Percentiles rank a stretch among this genome's conserved stretches.
Evolutionary conservation across 2,329 filamentous ascomycete species (phyloP).

Genomic region (Diatrype stigma): DNA sequence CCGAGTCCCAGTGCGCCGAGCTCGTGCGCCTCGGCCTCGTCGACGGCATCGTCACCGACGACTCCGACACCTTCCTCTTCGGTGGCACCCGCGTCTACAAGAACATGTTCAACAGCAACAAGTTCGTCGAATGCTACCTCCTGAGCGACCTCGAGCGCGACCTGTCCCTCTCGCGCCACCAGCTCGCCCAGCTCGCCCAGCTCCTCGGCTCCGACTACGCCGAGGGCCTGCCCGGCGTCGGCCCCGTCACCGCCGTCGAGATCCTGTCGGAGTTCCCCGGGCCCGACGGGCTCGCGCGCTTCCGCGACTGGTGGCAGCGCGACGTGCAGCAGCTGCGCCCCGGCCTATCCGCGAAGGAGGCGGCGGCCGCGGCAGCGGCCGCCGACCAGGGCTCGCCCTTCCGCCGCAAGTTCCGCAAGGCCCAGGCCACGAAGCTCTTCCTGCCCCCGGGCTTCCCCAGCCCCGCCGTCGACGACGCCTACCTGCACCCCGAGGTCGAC

Average conservation of each 20-base stretch:
- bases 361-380: too few relatives aligned
- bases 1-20: conserved; percentile 94
- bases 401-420: conserved; percentile 78
- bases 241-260: conserved; percentile 90
- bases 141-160: conserved; percentile 80
- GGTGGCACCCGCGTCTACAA: conserved; percentile 96
- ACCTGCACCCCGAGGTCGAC: conserved; percentile 84
- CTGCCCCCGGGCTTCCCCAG: conserved; percentile 77
- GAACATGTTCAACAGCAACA: conserved; percentile 99
- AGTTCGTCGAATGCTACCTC: conserved; percentile 96
- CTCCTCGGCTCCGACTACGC: conserved; percentile 93
- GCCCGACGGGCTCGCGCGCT: conserved; percentile 59
- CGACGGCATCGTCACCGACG: conserved; percentile 96
- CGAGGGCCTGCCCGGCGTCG: conserved; percentile 83
- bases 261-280: conserved; percentile 85
- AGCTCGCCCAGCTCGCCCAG: conserved; percentile 86
- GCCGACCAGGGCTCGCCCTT: conserved; percentile 60
- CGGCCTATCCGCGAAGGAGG: conserved; percentile 19
- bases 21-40: conserved; percentile 82
- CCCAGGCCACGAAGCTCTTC: conserved; percentile 80
- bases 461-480: conserved; percentile 73
- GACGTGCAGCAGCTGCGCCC: conserved; percentile 68
- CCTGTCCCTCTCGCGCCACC: conserved; percentile 77
- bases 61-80: conserved; percentile 94
- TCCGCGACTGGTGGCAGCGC: conserved; percentile 83